Evolutionary conservation across 768 basidiomycete species (phyloP).

Genomic region (Tulasnella sp.): DNA sequence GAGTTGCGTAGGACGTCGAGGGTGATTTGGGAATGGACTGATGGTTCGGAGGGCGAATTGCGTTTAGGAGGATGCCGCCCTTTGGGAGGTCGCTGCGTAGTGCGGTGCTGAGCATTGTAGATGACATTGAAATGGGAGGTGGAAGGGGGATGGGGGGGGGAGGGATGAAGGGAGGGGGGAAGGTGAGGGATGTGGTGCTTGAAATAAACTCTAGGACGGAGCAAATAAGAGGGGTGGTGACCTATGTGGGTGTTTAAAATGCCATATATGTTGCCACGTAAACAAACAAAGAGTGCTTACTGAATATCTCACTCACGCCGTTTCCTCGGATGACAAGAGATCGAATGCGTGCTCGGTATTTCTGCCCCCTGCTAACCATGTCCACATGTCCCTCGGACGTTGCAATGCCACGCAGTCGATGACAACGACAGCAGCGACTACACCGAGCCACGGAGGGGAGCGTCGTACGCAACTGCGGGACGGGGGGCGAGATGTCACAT

Average conservation of each 20-base stretch:
- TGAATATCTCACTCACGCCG: not conserved
- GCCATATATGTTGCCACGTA: not conserved
- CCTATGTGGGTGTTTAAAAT: not conserved
- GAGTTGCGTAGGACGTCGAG: not conserved
- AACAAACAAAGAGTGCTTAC: not conserved
- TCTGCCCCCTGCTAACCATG: not conserved
- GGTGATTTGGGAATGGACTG: not conserved
- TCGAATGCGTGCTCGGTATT: not conserved
- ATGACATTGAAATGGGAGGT: too few species aligned
- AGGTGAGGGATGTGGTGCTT: not conserved
- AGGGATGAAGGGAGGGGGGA: not conserved
- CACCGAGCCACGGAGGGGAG: not conserved
- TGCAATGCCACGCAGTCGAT: not conserved
- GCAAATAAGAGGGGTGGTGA: not conserved
- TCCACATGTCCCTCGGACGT: not conserved
- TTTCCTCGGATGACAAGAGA: not conserved
- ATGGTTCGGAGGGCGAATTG: not conserved
- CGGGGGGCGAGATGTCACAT: not conserved
- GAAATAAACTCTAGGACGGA: not conserved
- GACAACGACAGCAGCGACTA: not conserved
- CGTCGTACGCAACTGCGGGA: not conserved
- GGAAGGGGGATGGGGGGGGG: too few species aligned
- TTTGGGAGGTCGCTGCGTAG: not conserved
- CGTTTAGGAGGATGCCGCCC: conserved; percentile 14
- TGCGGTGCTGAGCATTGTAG: not conserved